Base-by-base conservation (phyloP, 1,139 yeast genomes). In the Pichia cactophila region DNA sequence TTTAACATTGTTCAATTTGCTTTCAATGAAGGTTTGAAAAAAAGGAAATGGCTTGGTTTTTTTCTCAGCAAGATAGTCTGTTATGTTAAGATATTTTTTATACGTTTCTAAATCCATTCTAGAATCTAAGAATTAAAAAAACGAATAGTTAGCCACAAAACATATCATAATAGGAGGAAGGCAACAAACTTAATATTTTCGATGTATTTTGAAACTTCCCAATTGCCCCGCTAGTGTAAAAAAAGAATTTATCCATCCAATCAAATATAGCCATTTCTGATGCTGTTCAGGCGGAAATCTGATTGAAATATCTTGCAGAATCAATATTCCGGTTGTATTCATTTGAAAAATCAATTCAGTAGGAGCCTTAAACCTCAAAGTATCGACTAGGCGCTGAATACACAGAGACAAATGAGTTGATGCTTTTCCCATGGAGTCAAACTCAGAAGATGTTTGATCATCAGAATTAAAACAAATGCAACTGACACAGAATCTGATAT, bases 21-120 rank as follows among this genome's bases (percentile, higher is more conserved):
- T 41, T 41, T 48, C 47, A 31, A 45, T 26, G 31, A 39, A 47
- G 10, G 11, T 45, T 26, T 45, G 45, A 44, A 49, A 51, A 14
- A 45, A 12, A 10, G 42, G 42, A 26, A 14, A 31, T 10, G 33
- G 14, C 11, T 31, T 31, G 4, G 33, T 12, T 10, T 31, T 31
- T 2, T 11, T 31, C 6, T 31, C 14, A 31, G 14, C 5, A 31
- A 31, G 33, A 31, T 31, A 31, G 12, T 31, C 14, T 8, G 33
- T 31, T 11, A 31, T 14, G 11, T 10, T 4, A 31, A 31, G 14
- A 31, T 11, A 31, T 31, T 14, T 10, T 31, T 14, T 10, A 12
- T 31, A 31, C 12, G 33, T 31, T 6, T 31, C 33, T 10, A 31
- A 10, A 14, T 31, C 11, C 33, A 31, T 31, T 10, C 14, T 11